Evolutionary conservation across 192 early-diverging fungal species (phyloP).

Genomic region (Ambispora gerdemannii): DNA sequence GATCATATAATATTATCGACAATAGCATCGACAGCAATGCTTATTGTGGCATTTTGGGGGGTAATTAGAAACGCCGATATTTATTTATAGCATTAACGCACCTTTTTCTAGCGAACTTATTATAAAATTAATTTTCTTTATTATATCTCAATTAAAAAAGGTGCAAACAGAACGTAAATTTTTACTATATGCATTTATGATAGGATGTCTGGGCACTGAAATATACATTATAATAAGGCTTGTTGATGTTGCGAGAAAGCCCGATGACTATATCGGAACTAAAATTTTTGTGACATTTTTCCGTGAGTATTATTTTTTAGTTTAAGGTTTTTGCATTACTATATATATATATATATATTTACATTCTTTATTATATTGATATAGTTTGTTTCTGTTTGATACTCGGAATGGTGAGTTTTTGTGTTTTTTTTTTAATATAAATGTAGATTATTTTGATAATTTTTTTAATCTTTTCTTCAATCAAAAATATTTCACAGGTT

Average conservation of each 20-base stretch:
- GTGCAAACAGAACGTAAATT: slow-evolving; percentile 49
- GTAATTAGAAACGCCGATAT: slow-evolving; percentile 37
- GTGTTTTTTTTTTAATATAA: slow-evolving; percentile 23
- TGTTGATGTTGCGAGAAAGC: slow-evolving; percentile 52
- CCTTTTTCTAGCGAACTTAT: background rate
- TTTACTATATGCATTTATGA: slow-evolving; percentile 58
- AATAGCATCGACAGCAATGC: slow-evolving; percentile 45
- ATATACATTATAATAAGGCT: slow-evolving; percentile 68
- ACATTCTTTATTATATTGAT: too few relatives aligned
- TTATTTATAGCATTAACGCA: background rate
- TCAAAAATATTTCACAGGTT: slow-evolving; percentile 19
- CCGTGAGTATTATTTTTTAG: slow-evolving; percentile 40
- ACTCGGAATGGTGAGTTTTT: slow-evolving; percentile 40
- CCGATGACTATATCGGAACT: slow-evolving; percentile 43
- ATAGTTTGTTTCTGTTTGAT: slow-evolving; percentile 39
- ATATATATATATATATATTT: too few relatives aligned
- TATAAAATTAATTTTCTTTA: too few relatives aligned
- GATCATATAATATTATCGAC: slow-evolving; percentile 49
- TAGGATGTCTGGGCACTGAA: slow-evolving; percentile 57
- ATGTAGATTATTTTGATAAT: background rate
- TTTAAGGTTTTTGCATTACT: too few relatives aligned
- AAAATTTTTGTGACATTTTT: slow-evolving; percentile 55
- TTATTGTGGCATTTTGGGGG: slow-evolving; percentile 52
- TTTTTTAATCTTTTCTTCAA: slow-evolving; percentile 11
- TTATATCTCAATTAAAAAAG: too few relatives aligned